Base-by-base conservation (phyloP, 2,329 filamentous ascomycete genomes). In the Penicillium hordei region DNA sequence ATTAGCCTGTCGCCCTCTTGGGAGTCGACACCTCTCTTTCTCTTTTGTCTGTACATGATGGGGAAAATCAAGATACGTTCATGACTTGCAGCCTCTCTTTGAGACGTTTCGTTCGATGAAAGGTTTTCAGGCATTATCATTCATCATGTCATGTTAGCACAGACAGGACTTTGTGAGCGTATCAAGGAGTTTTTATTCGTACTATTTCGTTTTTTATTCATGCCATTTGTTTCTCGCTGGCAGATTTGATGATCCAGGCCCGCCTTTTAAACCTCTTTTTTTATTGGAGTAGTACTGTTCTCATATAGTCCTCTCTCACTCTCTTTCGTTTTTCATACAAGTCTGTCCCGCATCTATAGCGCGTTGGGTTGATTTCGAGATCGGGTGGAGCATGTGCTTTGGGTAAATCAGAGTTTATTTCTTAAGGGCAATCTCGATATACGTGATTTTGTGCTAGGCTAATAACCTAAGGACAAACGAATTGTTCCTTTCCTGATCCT, bases 41-140 rank as follows among this genome's bases (percentile, higher is more conserved):
- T 57, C 52, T 60, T 62, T 65, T 61, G 54, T 58, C 60, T 69
- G 70, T 67, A 68, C 64, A 70, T 71, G 62, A 60, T 65, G 61
- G 60, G 65, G 65, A 64, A 67, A 68, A 60, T 50, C 58, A 58
- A 59, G 55, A 60, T 52, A 58, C 57, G 49, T 56, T 64, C 64
- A 68, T 64, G 64, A 65, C 66, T 62, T 45, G 46, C 17, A 51
- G 52, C 45, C 50, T 43, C 33, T 50, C 25, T 39, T 39, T 55
- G 9, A 40, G 48, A 23, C 21, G 33, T 49, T 38, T 54, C 44
- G 21, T 54, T 54, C 38, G 23, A 55, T 31, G 51, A 34, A 36
- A 19, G 44, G 29, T 19, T 56, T 34, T 38, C 48, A 43, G 34
- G 40, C 46, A 55, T 51, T 45, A 34, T 59, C 57, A 50, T 51